A percentile compares a stretch with the other conserved stretches of the same genome.
Conservation (phyloP, 306 rosid genomes). For the Sphenostylis stenocarpa region DNA sequence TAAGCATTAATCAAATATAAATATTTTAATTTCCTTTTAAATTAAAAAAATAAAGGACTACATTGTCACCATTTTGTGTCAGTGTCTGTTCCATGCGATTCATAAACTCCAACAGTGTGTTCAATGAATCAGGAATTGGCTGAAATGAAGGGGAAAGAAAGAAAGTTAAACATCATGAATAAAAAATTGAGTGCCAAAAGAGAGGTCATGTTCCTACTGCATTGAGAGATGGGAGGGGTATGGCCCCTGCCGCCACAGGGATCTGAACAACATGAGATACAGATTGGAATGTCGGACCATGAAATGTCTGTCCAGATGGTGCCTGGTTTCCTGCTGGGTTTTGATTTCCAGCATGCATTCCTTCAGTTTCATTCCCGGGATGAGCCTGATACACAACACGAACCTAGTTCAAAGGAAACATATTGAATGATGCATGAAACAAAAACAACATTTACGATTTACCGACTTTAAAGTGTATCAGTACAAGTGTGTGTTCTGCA, state of each 20-base stretch:
- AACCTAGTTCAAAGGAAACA: slow-evolving; percentile 24
- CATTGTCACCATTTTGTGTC: slow-evolving; percentile 59
- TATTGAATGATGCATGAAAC: not conserved
- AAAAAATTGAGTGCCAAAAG: slow-evolving; percentile 15
- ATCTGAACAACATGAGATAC: slow-evolving; percentile 70
- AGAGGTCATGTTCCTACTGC: slow-evolving; percentile 47
- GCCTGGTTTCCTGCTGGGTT: slow-evolving; percentile 62
- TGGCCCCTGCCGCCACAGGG: slow-evolving; percentile 68
- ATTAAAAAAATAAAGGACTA: slow-evolving; percentile 14
- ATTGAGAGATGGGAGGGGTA: slow-evolving; percentile 70
- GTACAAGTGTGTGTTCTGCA: slow-evolving; percentile 14
- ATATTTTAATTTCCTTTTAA: slow-evolving; percentile 26
- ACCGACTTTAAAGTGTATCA: not conserved
- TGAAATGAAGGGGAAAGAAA: slow-evolving; percentile 35
- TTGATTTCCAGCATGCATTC: slow-evolving; percentile 41
- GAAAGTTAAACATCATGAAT: slow-evolving; percentile 9
- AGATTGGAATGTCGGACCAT: slow-evolving; percentile 60
- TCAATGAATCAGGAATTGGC: slow-evolving; percentile 90
- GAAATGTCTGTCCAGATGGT: slow-evolving; percentile 66
- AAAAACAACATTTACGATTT: not conserved
- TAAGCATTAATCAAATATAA: slow-evolving; percentile 19
- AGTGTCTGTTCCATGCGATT: slow-evolving; percentile 76
- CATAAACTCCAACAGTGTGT: slow-evolving; percentile 79
- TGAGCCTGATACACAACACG: slow-evolving; percentile 41
- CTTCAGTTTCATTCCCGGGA: slow-evolving; percentile 62